Conservation (phyloP, 2,329 filamentous ascomycete genomes). For the Epichloe festucae region DNA sequence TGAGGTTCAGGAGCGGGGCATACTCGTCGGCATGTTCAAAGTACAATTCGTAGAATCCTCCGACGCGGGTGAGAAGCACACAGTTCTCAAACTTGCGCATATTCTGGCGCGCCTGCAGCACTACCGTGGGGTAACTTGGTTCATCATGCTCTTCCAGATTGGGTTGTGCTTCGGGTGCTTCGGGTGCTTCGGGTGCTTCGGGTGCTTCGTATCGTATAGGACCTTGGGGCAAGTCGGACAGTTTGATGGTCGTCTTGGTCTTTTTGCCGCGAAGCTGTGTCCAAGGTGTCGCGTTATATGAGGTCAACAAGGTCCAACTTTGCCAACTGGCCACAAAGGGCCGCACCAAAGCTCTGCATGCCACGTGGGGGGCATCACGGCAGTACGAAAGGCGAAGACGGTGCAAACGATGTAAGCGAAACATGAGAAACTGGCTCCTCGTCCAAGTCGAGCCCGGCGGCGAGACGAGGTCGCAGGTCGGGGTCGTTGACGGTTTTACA, state of each 20-base stretch:
- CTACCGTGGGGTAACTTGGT: conserved; percentile 67
- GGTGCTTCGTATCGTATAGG: conserved; percentile 18
- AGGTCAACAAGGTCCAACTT: not conserved
- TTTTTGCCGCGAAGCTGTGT: conserved; percentile 34
- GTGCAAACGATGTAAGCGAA: conserved; percentile 6
- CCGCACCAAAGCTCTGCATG: not conserved
- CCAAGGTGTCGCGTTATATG: not conserved
- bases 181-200: conserved; percentile 8
- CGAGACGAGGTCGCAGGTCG: not conserved
- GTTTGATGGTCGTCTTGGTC: conserved; percentile 38
- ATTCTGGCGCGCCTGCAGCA: conserved; percentile 76
- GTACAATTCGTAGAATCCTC: conserved; percentile 95
- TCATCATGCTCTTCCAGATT: conserved; percentile 27
- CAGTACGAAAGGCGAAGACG: conserved; percentile 2
- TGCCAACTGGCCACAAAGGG: not conserved
- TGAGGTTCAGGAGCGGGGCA: conserved; percentile 75
- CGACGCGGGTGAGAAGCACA: conserved; percentile 81
- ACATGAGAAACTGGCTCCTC: conserved; percentile 6
- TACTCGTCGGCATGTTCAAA: conserved; percentile 89
- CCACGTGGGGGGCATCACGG: not conserved
- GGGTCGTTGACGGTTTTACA: not conserved
- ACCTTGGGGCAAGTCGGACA: conserved; percentile 46
- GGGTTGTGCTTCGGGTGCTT: conserved; percentile 12
- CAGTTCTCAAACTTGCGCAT: conserved; percentile 87
- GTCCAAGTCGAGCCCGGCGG: not conserved